Conservation (phyloP, 225 moss, liverwort and hornwort species). For the Bryoerythrophyllum caledonicum region DNA sequence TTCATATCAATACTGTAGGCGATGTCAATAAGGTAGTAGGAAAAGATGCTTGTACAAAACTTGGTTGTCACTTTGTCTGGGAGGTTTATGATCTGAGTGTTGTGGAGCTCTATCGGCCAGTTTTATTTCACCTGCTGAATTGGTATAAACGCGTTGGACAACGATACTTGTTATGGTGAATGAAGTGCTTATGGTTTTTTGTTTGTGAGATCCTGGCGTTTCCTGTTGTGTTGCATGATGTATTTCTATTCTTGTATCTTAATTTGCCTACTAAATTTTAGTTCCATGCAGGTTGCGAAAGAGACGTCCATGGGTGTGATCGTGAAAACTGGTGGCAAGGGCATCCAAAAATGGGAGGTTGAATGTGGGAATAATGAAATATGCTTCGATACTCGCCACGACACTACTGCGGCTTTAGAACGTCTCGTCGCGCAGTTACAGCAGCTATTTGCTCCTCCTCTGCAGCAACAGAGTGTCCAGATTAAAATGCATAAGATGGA, state of each 20-base stretch:
- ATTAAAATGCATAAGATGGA: constrained; percentile 71
- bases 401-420: constrained; percentile 86
- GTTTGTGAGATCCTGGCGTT: constrained; percentile 1
- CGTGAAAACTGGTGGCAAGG: constrained; percentile 66
- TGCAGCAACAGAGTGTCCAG: constrained; percentile 75
- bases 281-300: constrained; percentile 71
- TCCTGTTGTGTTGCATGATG: constrained; percentile 16
- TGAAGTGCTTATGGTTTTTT: constrained; percentile 7
- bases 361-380: constrained; percentile 96
- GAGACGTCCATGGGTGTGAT: constrained; percentile 86
- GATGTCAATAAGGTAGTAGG: not conserved
- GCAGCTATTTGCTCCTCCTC: constrained; percentile 88
- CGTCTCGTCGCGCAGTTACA: constrained; percentile 92
- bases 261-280: constrained; percentile 13
- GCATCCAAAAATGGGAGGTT: constrained; percentile 79
- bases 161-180: not conserved
- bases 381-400: constrained; percentile 93
- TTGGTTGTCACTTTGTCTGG: not conserved
- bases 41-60: not conserved
- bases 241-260: constrained; percentile 3
- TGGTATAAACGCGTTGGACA: not conserved
- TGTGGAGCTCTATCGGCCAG: not conserved
- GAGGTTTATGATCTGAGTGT: constrained; percentile 5
- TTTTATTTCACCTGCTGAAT: constrained; percentile 4
- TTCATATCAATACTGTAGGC: not conserved